A percentile compares a stretch with the other conserved stretches of the same genome.
These are phyloP conservation scores for Aspergillus japonicus DNA, from an alignment of 2,329 filamentous ascomycete genomes.

Conservation along the genomic window DNA sequence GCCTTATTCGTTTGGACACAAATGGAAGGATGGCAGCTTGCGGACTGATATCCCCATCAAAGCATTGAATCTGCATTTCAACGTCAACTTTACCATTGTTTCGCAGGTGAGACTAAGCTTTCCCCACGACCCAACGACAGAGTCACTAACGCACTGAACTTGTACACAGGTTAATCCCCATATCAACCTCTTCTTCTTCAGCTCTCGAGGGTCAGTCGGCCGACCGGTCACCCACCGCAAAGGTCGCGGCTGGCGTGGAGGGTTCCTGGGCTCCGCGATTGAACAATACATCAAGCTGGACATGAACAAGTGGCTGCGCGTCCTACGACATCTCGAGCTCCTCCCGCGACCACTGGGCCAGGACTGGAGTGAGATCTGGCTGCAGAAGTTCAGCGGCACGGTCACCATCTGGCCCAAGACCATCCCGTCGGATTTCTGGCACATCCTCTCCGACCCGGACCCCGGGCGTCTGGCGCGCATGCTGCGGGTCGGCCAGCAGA, in stretches of 20 bases:
- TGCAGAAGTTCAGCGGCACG: slow-evolving; percentile 91
- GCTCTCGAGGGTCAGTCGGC: slow-evolving; percentile 84
- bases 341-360: slow-evolving; percentile 87
- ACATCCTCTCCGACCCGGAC: slow-evolving; percentile 82
- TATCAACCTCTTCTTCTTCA: slow-evolving; percentile 99
- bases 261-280: slow-evolving; percentile 85
- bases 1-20: slow-evolving; percentile 95
- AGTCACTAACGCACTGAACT: slow-evolving; percentile 33
- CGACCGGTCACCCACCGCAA: slow-evolving; percentile 90
- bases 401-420: slow-evolving; percentile 95
- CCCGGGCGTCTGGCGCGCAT: slow-evolving; percentile 74
- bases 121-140: background rate
- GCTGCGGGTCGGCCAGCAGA: slow-evolving; percentile 87
- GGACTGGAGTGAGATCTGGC: slow-evolving; percentile 95
- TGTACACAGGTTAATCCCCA: slow-evolving; percentile 81
- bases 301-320: slow-evolving; percentile 95
- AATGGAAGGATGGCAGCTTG: slow-evolving; percentile 97
- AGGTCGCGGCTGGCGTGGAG: slow-evolving; percentile 92
- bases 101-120: slow-evolving; percentile 48
- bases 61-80: slow-evolving; percentile 92
- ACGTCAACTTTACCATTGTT: slow-evolving; percentile 95
- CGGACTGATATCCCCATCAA: slow-evolving; percentile 95
- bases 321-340: slow-evolving; percentile 86
- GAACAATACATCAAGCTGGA: slow-evolving; percentile 97
- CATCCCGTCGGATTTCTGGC: slow-evolving; percentile 72